These are phyloP conservation scores for Globisporangium ultimum DNA, from an alignment of 352 stramenopile genomes.

Conservation along the genomic window DNA sequence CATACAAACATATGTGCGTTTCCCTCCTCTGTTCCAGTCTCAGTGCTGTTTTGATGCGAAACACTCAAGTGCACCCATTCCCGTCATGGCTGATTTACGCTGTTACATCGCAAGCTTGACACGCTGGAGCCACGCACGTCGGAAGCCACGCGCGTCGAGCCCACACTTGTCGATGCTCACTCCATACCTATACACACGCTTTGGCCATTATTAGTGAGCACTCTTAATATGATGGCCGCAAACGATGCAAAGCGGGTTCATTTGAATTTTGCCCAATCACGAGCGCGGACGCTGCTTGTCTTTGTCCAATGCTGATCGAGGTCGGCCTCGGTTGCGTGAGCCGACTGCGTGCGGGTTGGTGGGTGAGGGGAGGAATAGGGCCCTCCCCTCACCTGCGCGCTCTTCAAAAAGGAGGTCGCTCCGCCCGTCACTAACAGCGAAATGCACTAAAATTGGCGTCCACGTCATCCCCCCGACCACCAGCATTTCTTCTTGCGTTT, in stretches of 20 bases:
- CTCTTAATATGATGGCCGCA: no score
- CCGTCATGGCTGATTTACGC: no score
- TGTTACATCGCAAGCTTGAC: no score
- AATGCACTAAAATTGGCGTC: not conserved
- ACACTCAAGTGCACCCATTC: not conserved
- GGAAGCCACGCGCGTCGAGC: no score
- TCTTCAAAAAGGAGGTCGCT: slow-evolving; percentile 14
- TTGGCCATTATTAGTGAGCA: no score
- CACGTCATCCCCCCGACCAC: not conserved
- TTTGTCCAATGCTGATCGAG: slow-evolving; percentile 10
- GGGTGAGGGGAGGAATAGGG: no score
- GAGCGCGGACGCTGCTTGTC: slow-evolving; percentile 6
- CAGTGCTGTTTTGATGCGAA: not conserved
- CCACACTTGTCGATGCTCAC: no score
- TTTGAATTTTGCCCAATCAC: slow-evolving; percentile 7
- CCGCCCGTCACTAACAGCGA: not conserved
- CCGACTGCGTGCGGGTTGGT: slow-evolving; percentile 11
- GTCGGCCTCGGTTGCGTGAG: slow-evolving; percentile 12
- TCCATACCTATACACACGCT: no score
- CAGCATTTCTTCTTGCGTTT: slow-evolving; percentile 6
- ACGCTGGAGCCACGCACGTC: no score
- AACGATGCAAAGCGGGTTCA: not conserved
- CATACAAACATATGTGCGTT: no score
- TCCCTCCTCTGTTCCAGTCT: not conserved
- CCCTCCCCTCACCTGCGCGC: no score